Base-by-base conservation (phyloP, 768 basidiomycete species). In the Suillus alpinus region DNA sequence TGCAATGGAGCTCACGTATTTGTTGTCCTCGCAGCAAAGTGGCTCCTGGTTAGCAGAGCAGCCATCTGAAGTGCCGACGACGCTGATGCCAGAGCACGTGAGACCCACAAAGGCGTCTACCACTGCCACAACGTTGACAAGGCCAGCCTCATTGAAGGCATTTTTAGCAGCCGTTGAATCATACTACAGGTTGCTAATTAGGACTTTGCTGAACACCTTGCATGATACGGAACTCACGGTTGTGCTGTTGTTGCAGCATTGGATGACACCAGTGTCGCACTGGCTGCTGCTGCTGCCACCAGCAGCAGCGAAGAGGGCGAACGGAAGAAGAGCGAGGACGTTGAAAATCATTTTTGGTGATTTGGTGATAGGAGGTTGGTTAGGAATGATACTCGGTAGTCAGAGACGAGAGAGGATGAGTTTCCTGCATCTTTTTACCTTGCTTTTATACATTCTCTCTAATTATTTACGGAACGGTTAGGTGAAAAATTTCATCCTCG, bases 11-110 rank as follows among this genome's bases (percentile, higher is more conserved):
- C 56, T 57, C 10, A 57, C 56, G 41, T 40, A 57, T 20, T 3
- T 6, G 40, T 57, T 57, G 56, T 57, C 37, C 29, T 37, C 26
- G 39, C 56, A 57, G 56, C 56, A 57, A 10, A 57, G 37, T 8
- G 56, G 56, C 23, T 57, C 41, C 32, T 57, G 56, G 56, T 57
- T 57, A 6, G 39, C 20, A 6, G 7, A n/a, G 18, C 56, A 41
- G 37, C 56, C 56, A 13, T 4, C 4, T 6, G 20, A 20, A 46
- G 40, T 32, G 23, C 56, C 56, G n/a, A 57, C 40, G 6, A 23
- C 56, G 7, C 20, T 47, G 23, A 46, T 31, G 39, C 20, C 20
- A 26, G 56, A 47, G 56, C 56, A 57, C 3, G 23, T 16, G 13
- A 57, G 29, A 44, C 56, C 56, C 1, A 57, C 40, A 10, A 56